These are phyloP conservation scores for Venturia carpophila DNA, from an alignment of 2,329 filamentous ascomycete genomes.

Conservation along the genomic window DNA sequence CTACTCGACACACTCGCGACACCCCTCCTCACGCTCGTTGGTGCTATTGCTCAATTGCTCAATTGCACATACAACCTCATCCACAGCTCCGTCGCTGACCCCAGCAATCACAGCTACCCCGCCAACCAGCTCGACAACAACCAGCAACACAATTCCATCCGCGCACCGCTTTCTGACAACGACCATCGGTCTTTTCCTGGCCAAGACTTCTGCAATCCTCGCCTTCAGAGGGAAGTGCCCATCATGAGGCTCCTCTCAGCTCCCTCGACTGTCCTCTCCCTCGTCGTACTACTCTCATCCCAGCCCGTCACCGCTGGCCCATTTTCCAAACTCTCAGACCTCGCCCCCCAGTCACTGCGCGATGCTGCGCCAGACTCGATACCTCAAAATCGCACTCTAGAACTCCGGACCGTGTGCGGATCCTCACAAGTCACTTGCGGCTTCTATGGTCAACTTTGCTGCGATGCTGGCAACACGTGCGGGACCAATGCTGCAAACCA, in stretches of 20 bases:
- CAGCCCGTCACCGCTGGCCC: constrained; percentile 9
- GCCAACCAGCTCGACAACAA: neutral
- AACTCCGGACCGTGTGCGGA: neutral
- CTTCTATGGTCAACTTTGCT: constrained; percentile 31
- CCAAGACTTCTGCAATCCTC: neutral
- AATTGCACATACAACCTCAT: neutral
- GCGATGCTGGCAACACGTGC: constrained; percentile 26
- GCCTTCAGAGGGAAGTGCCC: neutral
- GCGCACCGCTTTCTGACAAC: neutral
- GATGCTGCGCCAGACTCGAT: neutral
- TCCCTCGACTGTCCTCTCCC: neutral
- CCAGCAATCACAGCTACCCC: neutral
- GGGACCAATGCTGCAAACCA: constrained; percentile 29
- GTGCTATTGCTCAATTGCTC: too few species aligned
- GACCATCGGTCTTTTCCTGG: neutral
- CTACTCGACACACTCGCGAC: neutral
- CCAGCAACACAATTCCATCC: neutral
- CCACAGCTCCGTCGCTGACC: neutral
- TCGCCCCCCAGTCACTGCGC: constrained; percentile 9
- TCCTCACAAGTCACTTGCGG: constrained; percentile 25
- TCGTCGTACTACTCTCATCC: constrained; percentile 3
- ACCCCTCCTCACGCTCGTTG: neutral
- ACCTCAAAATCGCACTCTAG: constrained; percentile 12
- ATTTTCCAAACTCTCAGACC: constrained; percentile 9
- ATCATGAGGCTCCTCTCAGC: constrained; percentile 15